Conservation (phyloP, 805 yeast species). For the Kuraishia hungarica region DNA sequence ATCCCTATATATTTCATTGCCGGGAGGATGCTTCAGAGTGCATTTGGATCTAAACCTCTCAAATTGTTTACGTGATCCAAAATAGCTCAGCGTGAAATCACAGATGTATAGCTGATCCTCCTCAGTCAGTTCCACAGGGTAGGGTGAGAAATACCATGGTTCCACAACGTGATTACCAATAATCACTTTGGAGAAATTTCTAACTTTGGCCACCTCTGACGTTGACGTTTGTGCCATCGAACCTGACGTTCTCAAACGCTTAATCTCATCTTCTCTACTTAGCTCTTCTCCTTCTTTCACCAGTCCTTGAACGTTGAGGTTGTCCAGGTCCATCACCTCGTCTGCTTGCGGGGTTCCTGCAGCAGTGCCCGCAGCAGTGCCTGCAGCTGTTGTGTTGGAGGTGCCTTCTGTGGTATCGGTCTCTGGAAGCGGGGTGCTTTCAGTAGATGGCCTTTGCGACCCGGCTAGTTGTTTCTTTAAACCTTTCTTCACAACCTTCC, state of each 20-base stretch:
- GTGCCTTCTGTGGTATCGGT: conserved; percentile 5
- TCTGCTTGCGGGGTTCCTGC: conserved; percentile 19
- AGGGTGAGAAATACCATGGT: conserved; percentile 98
- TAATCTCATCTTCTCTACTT: conserved; percentile 85
- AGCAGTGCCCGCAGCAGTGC: conserved; percentile 19
- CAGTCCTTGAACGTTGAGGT: conserved; percentile 78
- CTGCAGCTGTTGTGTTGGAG: conserved; percentile 4
- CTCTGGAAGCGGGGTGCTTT: conserved; percentile 1
- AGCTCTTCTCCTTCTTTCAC: conserved; percentile 57
- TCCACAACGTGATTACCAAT: conserved; percentile 90
- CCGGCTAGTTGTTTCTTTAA: conserved; percentile 11
- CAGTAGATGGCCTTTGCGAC: conserved; percentile 4
- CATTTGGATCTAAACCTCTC: conserved; percentile 86
- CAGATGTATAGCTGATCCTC: conserved; percentile 86
- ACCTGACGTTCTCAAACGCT: conserved; percentile 87
- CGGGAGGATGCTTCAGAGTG: conserved; percentile 93
- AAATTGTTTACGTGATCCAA: conserved; percentile 84
- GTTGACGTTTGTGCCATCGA: conserved; percentile 88
- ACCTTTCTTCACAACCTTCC: conserved; percentile 14
- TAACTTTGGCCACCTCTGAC: conserved; percentile 81
- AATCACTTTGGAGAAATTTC: conserved; percentile 70
- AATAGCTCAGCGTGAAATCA: conserved; percentile 83
- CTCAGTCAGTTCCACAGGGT: conserved; percentile 90
- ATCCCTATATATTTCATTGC: conserved; percentile 94
- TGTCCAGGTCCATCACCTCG: conserved; percentile 79